Percentiles rank a stretch among this genome's conserved stretches.
Evolutionary conservation across 805 yeast genomes (phyloP).

Genomic region (Wickerhamomyces alni): DNA sequence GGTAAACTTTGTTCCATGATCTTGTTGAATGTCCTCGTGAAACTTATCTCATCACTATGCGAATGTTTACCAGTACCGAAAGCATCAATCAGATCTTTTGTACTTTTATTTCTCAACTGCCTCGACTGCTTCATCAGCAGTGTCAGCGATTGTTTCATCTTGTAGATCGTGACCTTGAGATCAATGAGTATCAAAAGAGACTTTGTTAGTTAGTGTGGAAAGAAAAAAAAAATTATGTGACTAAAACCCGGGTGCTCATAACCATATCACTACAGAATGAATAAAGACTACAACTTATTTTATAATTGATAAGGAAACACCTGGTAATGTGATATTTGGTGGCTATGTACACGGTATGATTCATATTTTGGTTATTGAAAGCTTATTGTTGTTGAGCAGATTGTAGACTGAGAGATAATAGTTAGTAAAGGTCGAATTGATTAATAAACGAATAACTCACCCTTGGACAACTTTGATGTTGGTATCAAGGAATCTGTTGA

Average conservation of each 20-base stretch:
- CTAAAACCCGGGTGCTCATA: no score
- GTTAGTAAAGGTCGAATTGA: neutral
- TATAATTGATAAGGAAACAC: no score
- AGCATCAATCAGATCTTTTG: neutral
- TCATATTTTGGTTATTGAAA: no score
- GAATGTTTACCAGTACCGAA: neutral
- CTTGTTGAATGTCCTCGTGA: neutral
- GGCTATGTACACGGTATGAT: no score
- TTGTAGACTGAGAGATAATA: constrained; percentile 2
- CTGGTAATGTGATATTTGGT: no score
- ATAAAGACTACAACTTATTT: no score
- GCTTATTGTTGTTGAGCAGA: constrained; percentile 6
- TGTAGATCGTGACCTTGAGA: neutral
- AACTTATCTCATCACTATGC: neutral
- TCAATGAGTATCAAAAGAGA: no score
- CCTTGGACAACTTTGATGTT: constrained; percentile 76
- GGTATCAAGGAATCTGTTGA: constrained; percentile 81
- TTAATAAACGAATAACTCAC: constrained; percentile 6
- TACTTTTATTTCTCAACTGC: neutral
- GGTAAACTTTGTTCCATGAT: neutral
- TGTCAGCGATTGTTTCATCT: neutral
- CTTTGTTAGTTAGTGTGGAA: no score
- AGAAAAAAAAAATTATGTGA: no score
- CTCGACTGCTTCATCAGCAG: neutral
- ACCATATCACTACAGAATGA: no score